These are phyloP conservation scores for Sporothrix pallida DNA, from an alignment of 2,329 filamentous ascomycete species.

Conservation along the genomic window DNA sequence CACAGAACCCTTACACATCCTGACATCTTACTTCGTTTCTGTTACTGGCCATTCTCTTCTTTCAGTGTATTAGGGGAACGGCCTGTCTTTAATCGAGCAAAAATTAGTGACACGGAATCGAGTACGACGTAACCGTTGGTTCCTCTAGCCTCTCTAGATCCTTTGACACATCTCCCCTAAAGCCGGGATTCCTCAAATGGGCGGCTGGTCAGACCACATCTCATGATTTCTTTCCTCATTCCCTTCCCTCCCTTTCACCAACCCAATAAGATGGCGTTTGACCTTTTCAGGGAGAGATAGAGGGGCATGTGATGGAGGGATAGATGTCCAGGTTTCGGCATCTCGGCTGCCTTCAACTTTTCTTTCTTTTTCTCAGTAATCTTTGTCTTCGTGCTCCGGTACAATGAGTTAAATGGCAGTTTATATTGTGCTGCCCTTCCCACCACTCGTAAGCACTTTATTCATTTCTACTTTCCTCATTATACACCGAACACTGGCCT, in stretches of 20 bases:
- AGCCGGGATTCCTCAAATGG: neutral
- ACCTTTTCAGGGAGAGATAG: neutral
- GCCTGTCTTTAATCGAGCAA: neutral
- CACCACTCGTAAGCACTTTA: neutral
- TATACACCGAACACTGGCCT: neutral
- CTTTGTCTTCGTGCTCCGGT: neutral
- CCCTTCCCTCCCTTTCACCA: neutral
- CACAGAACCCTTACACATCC: neutral
- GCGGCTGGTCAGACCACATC: neutral
- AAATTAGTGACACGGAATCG: neutral
- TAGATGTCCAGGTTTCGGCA: neutral
- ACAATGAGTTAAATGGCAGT: neutral
- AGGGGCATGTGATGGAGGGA: neutral
- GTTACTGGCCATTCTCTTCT: neutral
- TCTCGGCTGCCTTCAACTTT: neutral
- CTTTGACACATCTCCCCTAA: neutral
- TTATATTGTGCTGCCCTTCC: conserved; percentile 1
- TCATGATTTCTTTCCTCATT: neutral
- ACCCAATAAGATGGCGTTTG: neutral
- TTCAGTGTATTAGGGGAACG: neutral
- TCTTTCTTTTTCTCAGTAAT: neutral
- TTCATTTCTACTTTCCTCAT: conserved; percentile 2
- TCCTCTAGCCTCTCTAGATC: neutral
- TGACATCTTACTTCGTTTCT: neutral
- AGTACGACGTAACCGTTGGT: neutral